Evolutionary conservation across 2,329 filamentous ascomycete genomes (phyloP).

Genomic region (Fusarium gaditjirri): DNA sequence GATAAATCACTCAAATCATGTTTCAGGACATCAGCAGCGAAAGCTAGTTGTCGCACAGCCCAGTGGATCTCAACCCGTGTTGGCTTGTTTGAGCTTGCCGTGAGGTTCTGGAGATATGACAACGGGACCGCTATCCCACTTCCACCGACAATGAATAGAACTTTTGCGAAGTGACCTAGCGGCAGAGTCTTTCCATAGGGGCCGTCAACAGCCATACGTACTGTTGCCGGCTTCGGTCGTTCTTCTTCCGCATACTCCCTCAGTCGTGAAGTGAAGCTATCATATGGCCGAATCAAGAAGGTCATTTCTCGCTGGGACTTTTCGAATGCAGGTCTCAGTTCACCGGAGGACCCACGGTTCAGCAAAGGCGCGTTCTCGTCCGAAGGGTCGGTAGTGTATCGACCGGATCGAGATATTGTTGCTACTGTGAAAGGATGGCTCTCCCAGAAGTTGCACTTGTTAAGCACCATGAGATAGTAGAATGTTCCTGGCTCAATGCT

Average conservation of each 20-base stretch:
- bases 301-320: slow-evolving; percentile 42
- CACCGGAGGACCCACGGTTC: rapidly evolving
- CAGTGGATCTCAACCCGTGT: background rate
- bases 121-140: slow-evolving; percentile 10
- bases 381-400: background rate
- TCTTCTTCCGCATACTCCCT: background rate
- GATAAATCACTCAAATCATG: background rate
- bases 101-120: background rate
- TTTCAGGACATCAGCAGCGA: background rate
- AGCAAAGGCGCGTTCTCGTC: background rate
- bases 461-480: slow-evolving; percentile 58
- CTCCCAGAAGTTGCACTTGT: slow-evolving; percentile 55
- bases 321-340: background rate
- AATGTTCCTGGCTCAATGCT: slow-evolving; percentile 53
- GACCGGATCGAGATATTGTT: slow-evolving; percentile 31
- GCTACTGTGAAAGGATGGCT: slow-evolving; percentile 63
- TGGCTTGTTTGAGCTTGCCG: rapidly evolving
- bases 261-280: slow-evolving; percentile 52
- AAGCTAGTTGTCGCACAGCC: slow-evolving; percentile 5
- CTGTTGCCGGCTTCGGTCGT: background rate
- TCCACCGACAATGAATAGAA: slow-evolving; percentile 14
- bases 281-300: slow-evolving; percentile 58
- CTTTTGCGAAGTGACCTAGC: background rate
- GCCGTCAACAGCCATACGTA: background rate
- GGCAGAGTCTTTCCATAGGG: slow-evolving; percentile 3